Percentiles rank a stretch among this genome's conserved stretches.
Conservation (phyloP, 345 rosid genomes). For the Brassica nigra region DNA sequence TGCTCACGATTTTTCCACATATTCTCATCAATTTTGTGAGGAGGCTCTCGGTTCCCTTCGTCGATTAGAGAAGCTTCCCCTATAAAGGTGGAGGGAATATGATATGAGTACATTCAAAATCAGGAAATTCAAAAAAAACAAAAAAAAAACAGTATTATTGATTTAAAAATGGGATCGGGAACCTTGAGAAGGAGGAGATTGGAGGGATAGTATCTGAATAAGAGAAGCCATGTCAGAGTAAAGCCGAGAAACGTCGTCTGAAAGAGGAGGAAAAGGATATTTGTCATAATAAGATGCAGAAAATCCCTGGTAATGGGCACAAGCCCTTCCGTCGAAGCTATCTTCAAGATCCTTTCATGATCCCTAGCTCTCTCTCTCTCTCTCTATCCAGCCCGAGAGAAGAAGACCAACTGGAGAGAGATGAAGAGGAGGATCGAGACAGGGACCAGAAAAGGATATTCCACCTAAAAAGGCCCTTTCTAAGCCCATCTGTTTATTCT, state of each 20-base stretch:
- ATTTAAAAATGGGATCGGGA: not conserved
- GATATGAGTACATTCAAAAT: not conserved
- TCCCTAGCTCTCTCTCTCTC: not conserved
- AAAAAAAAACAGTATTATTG: not conserved
- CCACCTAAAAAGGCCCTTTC: not conserved
- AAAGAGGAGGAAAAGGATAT: constrained; percentile 68
- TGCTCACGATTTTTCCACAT: constrained; percentile 97
- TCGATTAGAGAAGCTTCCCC: constrained; percentile 58
- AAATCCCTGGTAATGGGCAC: constrained; percentile 82
- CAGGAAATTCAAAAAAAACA: not conserved
- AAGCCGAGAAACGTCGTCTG: constrained; percentile 68
- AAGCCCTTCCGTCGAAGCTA: constrained; percentile 86
- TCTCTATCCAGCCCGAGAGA: not conserved
- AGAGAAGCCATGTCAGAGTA: constrained; percentile 67
- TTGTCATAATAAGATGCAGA: constrained; percentile 76
- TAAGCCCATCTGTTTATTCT: not conserved
- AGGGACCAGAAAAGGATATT: not conserved
- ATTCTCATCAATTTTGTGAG: constrained; percentile 94
- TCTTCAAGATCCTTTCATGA: constrained; percentile 18
- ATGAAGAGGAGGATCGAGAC: too few relatives aligned
- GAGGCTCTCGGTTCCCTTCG: constrained; percentile 64
- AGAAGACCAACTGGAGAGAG: not conserved
- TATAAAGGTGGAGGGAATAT: constrained; percentile 12
- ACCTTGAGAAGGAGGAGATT: constrained; percentile 70
- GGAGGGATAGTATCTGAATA: constrained; percentile 51